A percentile compares a stretch with the other conserved stretches of the same genome.
Conservation (phyloP, 306 rosid species). For the Vigna nakashimae region DNA sequence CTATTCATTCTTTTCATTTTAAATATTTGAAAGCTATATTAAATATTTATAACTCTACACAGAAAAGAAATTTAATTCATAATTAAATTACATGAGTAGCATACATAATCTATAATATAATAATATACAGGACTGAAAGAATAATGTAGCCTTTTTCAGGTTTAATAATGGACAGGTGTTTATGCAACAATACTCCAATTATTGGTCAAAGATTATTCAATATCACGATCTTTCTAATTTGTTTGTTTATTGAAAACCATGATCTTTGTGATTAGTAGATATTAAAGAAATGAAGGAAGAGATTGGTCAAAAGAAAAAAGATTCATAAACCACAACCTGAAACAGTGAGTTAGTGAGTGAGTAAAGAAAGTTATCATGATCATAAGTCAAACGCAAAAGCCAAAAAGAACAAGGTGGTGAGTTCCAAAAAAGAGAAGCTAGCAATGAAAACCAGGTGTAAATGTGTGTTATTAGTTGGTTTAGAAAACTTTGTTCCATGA, state of each 20-base stretch:
- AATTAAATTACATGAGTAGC: too few relatives aligned
- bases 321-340: conserved; percentile 37
- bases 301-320: conserved; percentile 31
- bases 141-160: too few relatives aligned
- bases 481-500: background rate
- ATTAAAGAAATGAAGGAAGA: conserved; percentile 6
- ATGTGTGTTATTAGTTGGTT: background rate
- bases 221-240: conserved; percentile 32
- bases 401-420: conserved; percentile 11
- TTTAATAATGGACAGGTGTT: conserved; percentile 57
- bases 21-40: background rate
- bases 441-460: background rate
- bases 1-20: background rate
- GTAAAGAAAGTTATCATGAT: conserved; percentile 44
- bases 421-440: conserved; percentile 42
- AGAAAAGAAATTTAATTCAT: too few relatives aligned
- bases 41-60: background rate
- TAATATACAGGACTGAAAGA: too few relatives aligned
- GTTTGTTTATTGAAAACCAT: too few relatives aligned
- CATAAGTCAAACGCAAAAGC: conserved; percentile 47
- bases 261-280: conserved; percentile 35
- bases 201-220: conserved; percentile 58
- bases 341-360: conserved; percentile 16
- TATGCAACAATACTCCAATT: conserved; percentile 39
- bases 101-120: background rate